A percentile compares a stretch with the other conserved stretches of the same genome.
These are phyloP conservation scores for Viola pubescens DNA, from an alignment of 441 rosid species.

Conservation along the genomic window DNA sequence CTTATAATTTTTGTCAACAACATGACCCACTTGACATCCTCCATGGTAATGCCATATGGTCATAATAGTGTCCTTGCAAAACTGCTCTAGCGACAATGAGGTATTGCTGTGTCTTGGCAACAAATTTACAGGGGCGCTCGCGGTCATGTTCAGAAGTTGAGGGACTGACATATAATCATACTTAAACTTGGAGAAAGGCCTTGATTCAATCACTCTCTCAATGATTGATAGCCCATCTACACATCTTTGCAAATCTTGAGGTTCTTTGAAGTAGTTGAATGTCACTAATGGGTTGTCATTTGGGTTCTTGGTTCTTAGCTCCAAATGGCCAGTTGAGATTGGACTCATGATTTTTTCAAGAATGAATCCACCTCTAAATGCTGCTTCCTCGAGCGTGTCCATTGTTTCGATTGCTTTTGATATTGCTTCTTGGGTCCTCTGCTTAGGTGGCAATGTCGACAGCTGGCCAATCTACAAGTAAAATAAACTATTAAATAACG, in stretches of 20 bases:
- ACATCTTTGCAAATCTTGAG: constrained; percentile 51
- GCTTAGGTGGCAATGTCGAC: constrained; percentile 39
- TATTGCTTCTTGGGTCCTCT: constrained; percentile 45
- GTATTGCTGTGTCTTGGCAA: constrained; percentile 48
- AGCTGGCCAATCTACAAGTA: constrained; percentile 36
- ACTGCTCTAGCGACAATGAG: constrained; percentile 50
- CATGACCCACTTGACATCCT: constrained; percentile 74
- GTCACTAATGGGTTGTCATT: constrained; percentile 68
- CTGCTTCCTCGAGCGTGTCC: constrained; percentile 32
- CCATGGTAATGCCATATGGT: constrained; percentile 98
- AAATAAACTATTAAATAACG: neutral
- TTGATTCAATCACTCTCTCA: constrained; percentile 50
- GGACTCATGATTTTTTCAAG: constrained; percentile 77
- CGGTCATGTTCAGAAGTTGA: constrained; percentile 48
- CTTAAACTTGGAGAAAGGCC: constrained; percentile 40
- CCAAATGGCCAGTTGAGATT: constrained; percentile 56
- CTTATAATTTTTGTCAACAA: constrained; percentile 62
- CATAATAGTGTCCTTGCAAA: constrained; percentile 75
- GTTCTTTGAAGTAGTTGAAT: constrained; percentile 70
- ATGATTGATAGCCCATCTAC: constrained; percentile 57
- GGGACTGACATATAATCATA: constrained; percentile 32
- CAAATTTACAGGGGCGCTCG: constrained; percentile 49
- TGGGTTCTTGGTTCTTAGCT: constrained; percentile 45
- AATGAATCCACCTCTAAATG: constrained; percentile 65
- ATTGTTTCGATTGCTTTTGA: constrained; percentile 35